Conservation (phyloP, 192 early-diverging fungal genomes). For the Backusella psychrophila region DNA sequence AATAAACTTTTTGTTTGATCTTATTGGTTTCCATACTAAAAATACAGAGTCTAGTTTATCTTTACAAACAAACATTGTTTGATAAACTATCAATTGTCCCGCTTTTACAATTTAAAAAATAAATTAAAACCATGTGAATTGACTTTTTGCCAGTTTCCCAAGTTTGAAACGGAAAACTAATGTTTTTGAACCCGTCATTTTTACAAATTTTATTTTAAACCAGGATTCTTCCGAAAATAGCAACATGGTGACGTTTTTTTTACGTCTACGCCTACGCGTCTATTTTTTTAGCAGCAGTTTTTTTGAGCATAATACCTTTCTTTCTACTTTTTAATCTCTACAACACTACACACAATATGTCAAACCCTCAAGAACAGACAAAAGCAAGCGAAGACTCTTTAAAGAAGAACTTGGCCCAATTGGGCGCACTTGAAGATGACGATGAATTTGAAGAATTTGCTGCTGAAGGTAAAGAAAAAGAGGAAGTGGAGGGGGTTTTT, state of each 20-base stretch:
- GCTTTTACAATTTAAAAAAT: too few species aligned
- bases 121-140: too few species aligned
- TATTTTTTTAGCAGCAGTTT: not conserved
- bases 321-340: not conserved
- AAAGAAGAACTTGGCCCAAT: slow-evolving; percentile 43
- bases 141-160: not conserved
- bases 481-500: not conserved
- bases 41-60: too few species aligned
- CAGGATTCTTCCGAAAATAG: not conserved
- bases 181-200: not conserved
- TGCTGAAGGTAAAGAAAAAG: slow-evolving; percentile 61
- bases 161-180: not conserved
- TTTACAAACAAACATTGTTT: too few species aligned
- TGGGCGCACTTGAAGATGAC: slow-evolving; percentile 81
- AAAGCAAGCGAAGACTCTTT: slow-evolving; percentile 4
- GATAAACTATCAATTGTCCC: too few species aligned
- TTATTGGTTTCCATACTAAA: not conserved
- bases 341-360: not conserved
- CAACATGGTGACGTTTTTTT: not conserved
- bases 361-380: slow-evolving; percentile 12
- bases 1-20: not conserved
- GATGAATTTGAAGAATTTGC: slow-evolving; percentile 95
- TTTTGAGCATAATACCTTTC: not conserved
- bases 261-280: not conserved
- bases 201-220: not conserved